Percentiles rank a stretch among this genome's conserved stretches.
Conservation (phyloP, 805 yeast species). For the Hanseniaspora meyeri region DNA sequence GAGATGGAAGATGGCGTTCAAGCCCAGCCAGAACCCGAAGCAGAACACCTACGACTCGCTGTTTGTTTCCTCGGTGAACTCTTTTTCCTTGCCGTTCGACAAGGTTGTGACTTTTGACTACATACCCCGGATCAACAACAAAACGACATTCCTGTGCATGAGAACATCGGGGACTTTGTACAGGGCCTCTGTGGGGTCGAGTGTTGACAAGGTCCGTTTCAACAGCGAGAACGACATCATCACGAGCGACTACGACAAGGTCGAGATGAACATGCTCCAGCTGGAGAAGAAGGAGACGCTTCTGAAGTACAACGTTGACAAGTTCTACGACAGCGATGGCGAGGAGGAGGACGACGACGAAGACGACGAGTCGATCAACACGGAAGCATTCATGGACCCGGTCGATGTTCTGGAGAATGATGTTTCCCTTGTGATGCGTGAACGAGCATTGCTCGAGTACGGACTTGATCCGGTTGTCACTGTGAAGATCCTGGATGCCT, state of each 20-base stretch:
- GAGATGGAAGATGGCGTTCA: conserved; percentile 64
- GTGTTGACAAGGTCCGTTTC: conserved; percentile 49
- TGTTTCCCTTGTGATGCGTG: conserved; percentile 57
- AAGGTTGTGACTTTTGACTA: conserved; percentile 79
- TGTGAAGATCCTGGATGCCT: conserved; percentile 42
- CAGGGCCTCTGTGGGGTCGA: conserved; percentile 60
- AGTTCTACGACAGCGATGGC: conserved; percentile 17
- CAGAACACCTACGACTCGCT: conserved; percentile 36
- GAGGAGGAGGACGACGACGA: conserved; percentile 20
- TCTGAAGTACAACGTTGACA: conserved; percentile 21
- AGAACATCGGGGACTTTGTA: conserved; percentile 82
- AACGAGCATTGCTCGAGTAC: conserved; percentile 63
- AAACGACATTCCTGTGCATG: conserved; percentile 68
- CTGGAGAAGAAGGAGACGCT: conserved; percentile 19
- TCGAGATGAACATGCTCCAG: conserved; percentile 22
- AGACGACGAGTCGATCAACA: conserved; percentile 16
- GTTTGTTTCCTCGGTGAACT: conserved; percentile 66
- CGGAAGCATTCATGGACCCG: conserved; percentile 23
- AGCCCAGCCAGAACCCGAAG: conserved; percentile 30
- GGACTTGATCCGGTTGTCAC: conserved; percentile 57
- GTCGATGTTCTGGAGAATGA: conserved; percentile 51
- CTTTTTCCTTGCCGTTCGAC: conserved; percentile 63
- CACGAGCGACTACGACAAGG: conserved; percentile 34
- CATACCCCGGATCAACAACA: conserved; percentile 44
- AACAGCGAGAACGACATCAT: conserved; percentile 58